A percentile compares a stretch with the other conserved stretches of the same genome.
These are phyloP conservation scores for Wolfiporia cocos DNA, from an alignment of 1,284 basidiomycete genomes.

Conservation along the genomic window DNA sequence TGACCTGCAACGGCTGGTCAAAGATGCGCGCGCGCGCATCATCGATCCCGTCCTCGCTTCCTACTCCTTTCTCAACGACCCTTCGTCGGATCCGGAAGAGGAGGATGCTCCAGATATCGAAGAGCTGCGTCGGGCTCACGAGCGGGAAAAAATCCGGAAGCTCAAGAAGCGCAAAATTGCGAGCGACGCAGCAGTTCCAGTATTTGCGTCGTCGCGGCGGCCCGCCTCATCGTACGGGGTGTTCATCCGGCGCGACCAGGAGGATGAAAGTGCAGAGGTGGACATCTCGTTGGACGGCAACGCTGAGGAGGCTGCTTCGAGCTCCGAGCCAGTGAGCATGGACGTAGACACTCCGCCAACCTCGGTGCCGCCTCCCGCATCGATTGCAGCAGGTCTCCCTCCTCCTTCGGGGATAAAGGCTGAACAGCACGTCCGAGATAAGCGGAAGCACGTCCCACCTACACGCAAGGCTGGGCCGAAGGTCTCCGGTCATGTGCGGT, in stretches of 20 bases:
- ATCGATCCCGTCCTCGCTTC: slow-evolving; percentile 55
- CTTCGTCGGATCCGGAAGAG: slow-evolving; percentile 32
- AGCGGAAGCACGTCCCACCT: slow-evolving; percentile 3
- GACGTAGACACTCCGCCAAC: slow-evolving; percentile 17
- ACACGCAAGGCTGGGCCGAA: neutral
- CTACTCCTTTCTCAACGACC: slow-evolving; percentile 26
- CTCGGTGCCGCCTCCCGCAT: slow-evolving; percentile 11
- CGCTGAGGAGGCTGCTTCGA: neutral
- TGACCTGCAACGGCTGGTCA: slow-evolving; percentile 57
- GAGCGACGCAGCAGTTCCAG: slow-evolving; percentile 13
- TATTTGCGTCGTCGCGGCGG: slow-evolving; percentile 22
- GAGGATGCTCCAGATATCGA: slow-evolving; percentile 34
- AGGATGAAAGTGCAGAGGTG: slow-evolving; percentile 55
- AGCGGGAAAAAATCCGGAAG: slow-evolving; percentile 48
- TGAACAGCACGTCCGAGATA: slow-evolving; percentile 5
- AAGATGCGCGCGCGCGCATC: slow-evolving; percentile 41
- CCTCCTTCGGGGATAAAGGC: neutral
- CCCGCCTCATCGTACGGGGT: slow-evolving; percentile 30
- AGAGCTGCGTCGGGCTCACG: slow-evolving; percentile 35
- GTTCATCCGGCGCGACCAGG: slow-evolving; percentile 47
- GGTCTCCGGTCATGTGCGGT: neutral
- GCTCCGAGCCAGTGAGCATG: slow-evolving; percentile 8
- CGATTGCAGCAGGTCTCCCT: slow-evolving; percentile 1
- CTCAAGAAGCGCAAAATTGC: slow-evolving; percentile 47
- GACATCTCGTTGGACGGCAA: slow-evolving; percentile 34